phyloP scores from a whole-genome alignment of 441 rosid genomes.

The Gossypium davidsonii region DNA sequence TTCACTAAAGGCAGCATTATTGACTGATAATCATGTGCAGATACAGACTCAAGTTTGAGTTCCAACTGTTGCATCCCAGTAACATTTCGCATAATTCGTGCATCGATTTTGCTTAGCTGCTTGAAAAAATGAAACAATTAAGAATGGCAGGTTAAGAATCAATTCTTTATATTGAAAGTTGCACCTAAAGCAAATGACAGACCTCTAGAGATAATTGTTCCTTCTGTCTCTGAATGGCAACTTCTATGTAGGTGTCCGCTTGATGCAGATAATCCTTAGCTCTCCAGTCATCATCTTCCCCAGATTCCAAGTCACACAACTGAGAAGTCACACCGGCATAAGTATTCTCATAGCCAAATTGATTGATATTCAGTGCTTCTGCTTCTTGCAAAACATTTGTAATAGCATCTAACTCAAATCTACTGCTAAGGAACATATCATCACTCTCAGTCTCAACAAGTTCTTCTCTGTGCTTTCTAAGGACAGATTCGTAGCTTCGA shows the following conservation, averaged over 20 bases:
- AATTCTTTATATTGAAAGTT: slow-evolving; percentile 10
- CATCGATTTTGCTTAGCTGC: slow-evolving; percentile 89
- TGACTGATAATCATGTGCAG: slow-evolving; percentile 59
- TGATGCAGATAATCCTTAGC: slow-evolving; percentile 57
- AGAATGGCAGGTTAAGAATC: slow-evolving; percentile 11
- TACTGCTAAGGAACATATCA: slow-evolving; percentile 32
- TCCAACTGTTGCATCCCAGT: slow-evolving; percentile 77
- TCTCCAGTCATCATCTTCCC: slow-evolving; percentile 74
- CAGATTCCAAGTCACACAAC: slow-evolving; percentile 78
- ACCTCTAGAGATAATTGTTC: slow-evolving; percentile 85
- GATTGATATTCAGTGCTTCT: slow-evolving; percentile 59
- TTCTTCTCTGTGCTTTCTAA: slow-evolving; percentile 68
- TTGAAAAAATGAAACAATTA: slow-evolving; percentile 27
- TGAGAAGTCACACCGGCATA: slow-evolving; percentile 53
- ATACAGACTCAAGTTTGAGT: slow-evolving; percentile 66
- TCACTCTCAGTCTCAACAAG: slow-evolving; percentile 46
- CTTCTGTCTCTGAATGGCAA: slow-evolving; percentile 79
- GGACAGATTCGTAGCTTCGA: slow-evolving; percentile 57
- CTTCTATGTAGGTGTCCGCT: slow-evolving; percentile 64
- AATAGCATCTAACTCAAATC: slow-evolving; percentile 70
- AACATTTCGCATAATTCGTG: slow-evolving; percentile 61
- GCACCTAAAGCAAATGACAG: slow-evolving; percentile 20
- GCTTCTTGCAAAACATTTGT: slow-evolving; percentile 70
- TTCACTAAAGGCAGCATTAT: slow-evolving; percentile 68
- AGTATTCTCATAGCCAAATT: slow-evolving; percentile 60